Evolutionary conservation across 1,139 yeast species (phyloP), one percentile per base, ranked within the genome.

Genomic region (Geotrichum citri-aurantii): DNA sequence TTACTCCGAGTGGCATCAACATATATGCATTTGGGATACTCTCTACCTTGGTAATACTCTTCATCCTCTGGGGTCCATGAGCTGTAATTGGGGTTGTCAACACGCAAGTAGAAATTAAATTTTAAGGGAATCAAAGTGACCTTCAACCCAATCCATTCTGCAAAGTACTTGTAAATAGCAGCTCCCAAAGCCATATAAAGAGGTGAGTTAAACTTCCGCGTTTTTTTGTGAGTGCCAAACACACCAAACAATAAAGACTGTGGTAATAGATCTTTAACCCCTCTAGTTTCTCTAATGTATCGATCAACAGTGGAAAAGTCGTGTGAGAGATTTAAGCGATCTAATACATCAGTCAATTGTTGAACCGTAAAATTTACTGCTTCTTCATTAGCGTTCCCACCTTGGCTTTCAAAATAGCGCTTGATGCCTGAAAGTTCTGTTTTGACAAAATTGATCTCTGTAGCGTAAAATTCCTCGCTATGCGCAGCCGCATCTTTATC

Each of bases 131-230:
- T 54, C 12, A 59, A 31, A 19, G 54, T 44, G 3, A 54, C 55
- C 5, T 52, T 48, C 1, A 59, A 37, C 4, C 61, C 61, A n/a
- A 59, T 50, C 59, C 59, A 59, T 29, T 47, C 48, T 4, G 61
- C 59, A 49, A 56, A 59, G 46, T 56, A 54, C n/a, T 37, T 37
- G 40, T 53, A 55, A 14, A 59, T 26, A 10, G 57, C 55, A 1
- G 58, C 59, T 17, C 52, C 24, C 52, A 52, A 12, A n/a, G 50
- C 47, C 3, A 46, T 44, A 6, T 52, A 54, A 21, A 55, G 42
- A 11, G 51, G 54, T 10, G 54, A 31, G 8, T 12, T 21, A 37
- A 37, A 37, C 44, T 37, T 37, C 3, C 10, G 44, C 44, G 44
- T 37, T 37, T 37, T 37, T 2, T 37, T n/a, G 46, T 26, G 49